Conservation (phyloP, 805 yeast genomes). For the Cyberlindnera euphorbiiphila region DNA sequence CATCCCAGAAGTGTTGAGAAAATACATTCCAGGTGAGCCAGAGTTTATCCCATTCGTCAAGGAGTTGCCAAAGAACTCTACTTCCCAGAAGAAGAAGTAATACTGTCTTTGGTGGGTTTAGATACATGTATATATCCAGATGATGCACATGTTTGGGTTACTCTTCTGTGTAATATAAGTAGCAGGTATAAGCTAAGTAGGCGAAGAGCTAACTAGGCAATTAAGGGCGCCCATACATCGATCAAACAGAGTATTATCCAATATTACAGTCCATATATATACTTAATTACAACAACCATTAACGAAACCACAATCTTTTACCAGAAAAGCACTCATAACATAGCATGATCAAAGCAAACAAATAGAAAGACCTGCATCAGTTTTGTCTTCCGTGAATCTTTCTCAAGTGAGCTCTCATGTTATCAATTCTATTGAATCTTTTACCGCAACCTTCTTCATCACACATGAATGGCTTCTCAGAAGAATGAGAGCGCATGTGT, state of each 20-base stretch:
- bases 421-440: slow-evolving; percentile 70
- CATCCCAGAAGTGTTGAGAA: slow-evolving; percentile 93
- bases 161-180: not conserved
- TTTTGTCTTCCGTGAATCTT: slow-evolving; percentile 43
- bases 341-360: not conserved
- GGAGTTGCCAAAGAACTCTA: slow-evolving; percentile 92
- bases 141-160: not conserved
- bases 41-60: slow-evolving; percentile 88
- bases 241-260: too few relatives aligned
- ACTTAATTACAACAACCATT: not conserved
- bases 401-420: slow-evolving; percentile 71
- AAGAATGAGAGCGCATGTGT: slow-evolving; percentile 73
- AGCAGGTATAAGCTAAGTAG: too few relatives aligned
- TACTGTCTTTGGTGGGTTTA: not conserved
- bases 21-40: slow-evolving; percentile 97
- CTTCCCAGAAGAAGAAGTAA: slow-evolving; percentile 61
- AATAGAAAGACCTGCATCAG: not conserved
- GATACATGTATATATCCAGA: too few relatives aligned
- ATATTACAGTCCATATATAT: slow-evolving; percentile 1
- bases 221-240: too few relatives aligned
- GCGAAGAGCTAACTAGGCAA: too few relatives aligned
- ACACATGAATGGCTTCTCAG: slow-evolving; percentile 75
- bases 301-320: not conserved
- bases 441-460: slow-evolving; percentile 59
- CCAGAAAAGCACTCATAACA: too few relatives aligned